phyloP scores from a whole-genome alignment of 1,139 yeast genomes.

The Scheffersomyces segobiensis region DNA sequence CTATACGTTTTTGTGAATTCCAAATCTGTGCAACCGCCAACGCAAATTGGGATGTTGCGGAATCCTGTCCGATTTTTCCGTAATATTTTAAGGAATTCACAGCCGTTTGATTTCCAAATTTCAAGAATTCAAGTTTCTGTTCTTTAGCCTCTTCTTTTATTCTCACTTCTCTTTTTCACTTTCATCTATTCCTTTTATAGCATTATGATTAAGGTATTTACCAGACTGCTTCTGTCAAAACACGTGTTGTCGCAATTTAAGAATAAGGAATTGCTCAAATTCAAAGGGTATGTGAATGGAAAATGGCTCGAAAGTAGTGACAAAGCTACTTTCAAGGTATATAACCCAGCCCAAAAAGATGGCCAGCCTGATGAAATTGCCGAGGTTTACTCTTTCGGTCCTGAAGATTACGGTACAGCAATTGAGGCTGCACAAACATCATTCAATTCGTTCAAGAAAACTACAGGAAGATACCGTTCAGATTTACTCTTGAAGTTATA shows the following conservation, averaged over 20 bases:
- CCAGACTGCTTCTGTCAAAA: slow-evolving; percentile 2
- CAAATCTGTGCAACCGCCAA: background rate
- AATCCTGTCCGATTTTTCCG: background rate
- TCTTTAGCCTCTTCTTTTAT: background rate
- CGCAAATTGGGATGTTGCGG: background rate
- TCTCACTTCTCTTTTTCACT: too few relatives aligned
- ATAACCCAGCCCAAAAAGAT: slow-evolving; percentile 45
- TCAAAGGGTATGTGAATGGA: slow-evolving; percentile 47
- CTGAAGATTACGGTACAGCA: slow-evolving; percentile 38
- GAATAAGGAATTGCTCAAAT: slow-evolving; percentile 33
- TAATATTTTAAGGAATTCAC: background rate
- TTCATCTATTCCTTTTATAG: too few relatives aligned
- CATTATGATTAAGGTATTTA: background rate
- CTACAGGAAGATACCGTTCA: slow-evolving; percentile 42
- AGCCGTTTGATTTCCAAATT: background rate
- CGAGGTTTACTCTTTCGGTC: slow-evolving; percentile 36
- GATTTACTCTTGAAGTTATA: slow-evolving; percentile 34
- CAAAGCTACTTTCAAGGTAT: slow-evolving; percentile 36
- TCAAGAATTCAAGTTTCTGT: background rate
- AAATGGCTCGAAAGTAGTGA: slow-evolving; percentile 33
- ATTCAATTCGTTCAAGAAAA: slow-evolving; percentile 35
- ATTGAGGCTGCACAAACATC: slow-evolving; percentile 38
- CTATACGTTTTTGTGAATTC: background rate
- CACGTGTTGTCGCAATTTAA: slow-evolving; percentile 22
- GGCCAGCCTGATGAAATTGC: slow-evolving; percentile 27